Percentiles rank a stretch among this genome's conserved stretches.
These are phyloP conservation scores for Acarospora socialis DNA, from an alignment of 2,329 filamentous ascomycete species.

Conservation along the genomic window DNA sequence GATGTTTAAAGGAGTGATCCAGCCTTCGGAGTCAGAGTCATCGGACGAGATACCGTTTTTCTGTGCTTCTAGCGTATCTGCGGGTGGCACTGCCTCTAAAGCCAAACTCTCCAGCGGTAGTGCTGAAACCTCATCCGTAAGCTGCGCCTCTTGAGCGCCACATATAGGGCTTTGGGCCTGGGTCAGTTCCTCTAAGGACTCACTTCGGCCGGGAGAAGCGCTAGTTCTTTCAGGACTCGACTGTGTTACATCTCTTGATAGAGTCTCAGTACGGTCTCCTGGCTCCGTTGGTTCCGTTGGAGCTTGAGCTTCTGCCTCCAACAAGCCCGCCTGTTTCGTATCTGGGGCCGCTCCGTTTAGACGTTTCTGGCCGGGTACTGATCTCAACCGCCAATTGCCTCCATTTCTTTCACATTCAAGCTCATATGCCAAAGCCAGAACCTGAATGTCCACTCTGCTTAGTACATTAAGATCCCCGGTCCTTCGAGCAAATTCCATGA, in stretches of 20 bases:
- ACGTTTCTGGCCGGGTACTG: constrained; percentile 61
- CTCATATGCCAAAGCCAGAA: constrained; percentile 84
- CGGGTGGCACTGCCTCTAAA: no score
- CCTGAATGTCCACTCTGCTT: constrained; percentile 75
- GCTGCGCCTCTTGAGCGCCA: no score
- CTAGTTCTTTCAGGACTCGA: no score
- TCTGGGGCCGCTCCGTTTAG: constrained; percentile 59
- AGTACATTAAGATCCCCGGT: constrained; percentile 83
- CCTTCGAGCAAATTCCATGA: constrained; percentile 71
- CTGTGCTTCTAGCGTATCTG: no score
- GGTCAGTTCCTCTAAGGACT: no score
- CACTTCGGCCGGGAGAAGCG: no score
- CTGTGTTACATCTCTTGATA: no score
- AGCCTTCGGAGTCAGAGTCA: constrained; percentile 50
- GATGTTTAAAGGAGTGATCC: constrained; percentile 91
- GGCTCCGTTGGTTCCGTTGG: constrained; percentile 9
- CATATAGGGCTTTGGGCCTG: no score
- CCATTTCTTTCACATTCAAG: constrained; percentile 81
- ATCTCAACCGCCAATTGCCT: constrained; percentile 76
- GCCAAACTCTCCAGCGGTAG: no score
- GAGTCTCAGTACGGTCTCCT: background rate
- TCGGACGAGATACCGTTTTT: no score
- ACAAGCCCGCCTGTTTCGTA: constrained; percentile 24
- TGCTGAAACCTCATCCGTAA: no score
- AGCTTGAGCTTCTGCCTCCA: constrained; percentile 25